Evolutionary conservation across 2,329 filamentous ascomycete genomes (phyloP).

Genomic region (Penicillium olsonii): DNA sequence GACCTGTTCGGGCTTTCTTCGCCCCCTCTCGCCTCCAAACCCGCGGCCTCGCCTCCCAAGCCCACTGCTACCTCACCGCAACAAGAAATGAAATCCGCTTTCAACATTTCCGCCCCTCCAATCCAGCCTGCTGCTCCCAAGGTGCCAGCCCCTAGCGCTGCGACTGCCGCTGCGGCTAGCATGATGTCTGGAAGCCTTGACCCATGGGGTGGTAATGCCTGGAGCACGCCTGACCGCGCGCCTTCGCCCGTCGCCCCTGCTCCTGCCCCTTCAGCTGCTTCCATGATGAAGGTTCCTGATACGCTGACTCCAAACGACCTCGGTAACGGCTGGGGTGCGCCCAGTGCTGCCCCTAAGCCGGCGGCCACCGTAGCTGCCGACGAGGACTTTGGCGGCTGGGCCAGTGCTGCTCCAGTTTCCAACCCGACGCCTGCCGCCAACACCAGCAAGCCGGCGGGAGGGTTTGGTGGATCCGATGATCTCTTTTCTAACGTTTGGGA

Average conservation of each 20-base stretch:
- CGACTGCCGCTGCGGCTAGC: slow-evolving; percentile 47
- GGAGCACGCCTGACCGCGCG: slow-evolving; percentile 67
- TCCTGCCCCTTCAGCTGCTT: slow-evolving; percentile 33
- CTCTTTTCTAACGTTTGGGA: slow-evolving; percentile 96
- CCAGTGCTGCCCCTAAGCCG: slow-evolving; percentile 37
- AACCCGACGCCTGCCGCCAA: slow-evolving; percentile 36
- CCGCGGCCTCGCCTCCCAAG: slow-evolving; percentile 48
- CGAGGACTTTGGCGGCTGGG: slow-evolving; percentile 96
- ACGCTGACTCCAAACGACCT: slow-evolving; percentile 61
- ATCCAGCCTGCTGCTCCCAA: slow-evolving; percentile 45
- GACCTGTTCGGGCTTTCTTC: slow-evolving; percentile 79
- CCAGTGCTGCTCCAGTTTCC: slow-evolving; percentile 67
- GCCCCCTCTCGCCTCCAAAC: slow-evolving; percentile 43
- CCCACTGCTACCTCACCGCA: slow-evolving; percentile 41
- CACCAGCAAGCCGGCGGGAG: slow-evolving; percentile 59
- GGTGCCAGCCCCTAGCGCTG: slow-evolving; percentile 45
- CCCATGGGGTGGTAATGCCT: slow-evolving; percentile 86
- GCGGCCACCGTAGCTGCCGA: slow-evolving; percentile 75
- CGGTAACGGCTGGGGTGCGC: slow-evolving; percentile 63
- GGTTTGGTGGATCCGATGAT: slow-evolving; percentile 69
- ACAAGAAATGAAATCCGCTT: slow-evolving; percentile 64
- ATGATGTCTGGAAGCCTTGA: slow-evolving; percentile 55
- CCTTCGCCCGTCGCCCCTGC: slow-evolving; percentile 44
- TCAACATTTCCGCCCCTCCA: slow-evolving; percentile 69
- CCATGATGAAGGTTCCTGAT: slow-evolving; percentile 46